phyloP scores from a whole-genome alignment of 148 eudicot genomes.

The Dianthus caryophyllus region DNA sequence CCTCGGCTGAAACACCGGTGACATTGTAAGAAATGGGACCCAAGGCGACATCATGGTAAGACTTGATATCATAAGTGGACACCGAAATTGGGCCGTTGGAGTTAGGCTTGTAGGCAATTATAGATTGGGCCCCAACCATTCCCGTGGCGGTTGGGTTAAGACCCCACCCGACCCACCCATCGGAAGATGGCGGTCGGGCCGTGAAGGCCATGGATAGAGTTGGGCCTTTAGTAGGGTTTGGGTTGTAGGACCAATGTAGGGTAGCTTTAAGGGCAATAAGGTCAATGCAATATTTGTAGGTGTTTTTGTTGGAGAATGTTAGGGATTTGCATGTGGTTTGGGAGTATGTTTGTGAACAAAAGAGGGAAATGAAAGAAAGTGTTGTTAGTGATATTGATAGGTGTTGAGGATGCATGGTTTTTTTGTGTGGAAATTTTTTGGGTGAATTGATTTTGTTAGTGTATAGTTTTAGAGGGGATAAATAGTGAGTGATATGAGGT shows the following conservation, averaged over 20 bases:
- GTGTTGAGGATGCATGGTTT: slow-evolving; percentile 20
- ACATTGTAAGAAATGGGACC: slow-evolving; percentile 33
- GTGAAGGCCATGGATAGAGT: slow-evolving; percentile 61
- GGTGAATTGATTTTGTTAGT: not conserved
- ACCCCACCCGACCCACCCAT: slow-evolving; percentile 82
- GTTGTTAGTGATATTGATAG: not conserved
- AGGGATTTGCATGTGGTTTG: slow-evolving; percentile 51
- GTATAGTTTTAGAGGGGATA: slow-evolving; percentile 6
- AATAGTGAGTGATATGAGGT: slow-evolving; percentile 4
- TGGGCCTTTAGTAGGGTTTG: slow-evolving; percentile 18
- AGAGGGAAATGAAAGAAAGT: not conserved
- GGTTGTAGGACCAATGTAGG: slow-evolving; percentile 57
- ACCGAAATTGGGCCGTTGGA: slow-evolving; percentile 40
- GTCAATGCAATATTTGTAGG: slow-evolving; percentile 39
- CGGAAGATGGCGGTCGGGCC: slow-evolving; percentile 35
- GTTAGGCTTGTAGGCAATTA: slow-evolving; percentile 42
- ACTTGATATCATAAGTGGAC: slow-evolving; percentile 42
- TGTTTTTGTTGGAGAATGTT: slow-evolving; percentile 39
- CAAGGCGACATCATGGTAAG: slow-evolving; percentile 25
- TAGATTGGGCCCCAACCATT: slow-evolving; percentile 62
- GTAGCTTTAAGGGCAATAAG: slow-evolving; percentile 39
- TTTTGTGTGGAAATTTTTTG: slow-evolving; percentile 8
- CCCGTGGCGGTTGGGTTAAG: slow-evolving; percentile 59
- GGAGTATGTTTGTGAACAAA: slow-evolving; percentile 9
- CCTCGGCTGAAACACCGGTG: slow-evolving; percentile 26